phyloP scores from a whole-genome alignment of 176 grass and related monocot genomes.

The Aegilops tauschii region DNA sequence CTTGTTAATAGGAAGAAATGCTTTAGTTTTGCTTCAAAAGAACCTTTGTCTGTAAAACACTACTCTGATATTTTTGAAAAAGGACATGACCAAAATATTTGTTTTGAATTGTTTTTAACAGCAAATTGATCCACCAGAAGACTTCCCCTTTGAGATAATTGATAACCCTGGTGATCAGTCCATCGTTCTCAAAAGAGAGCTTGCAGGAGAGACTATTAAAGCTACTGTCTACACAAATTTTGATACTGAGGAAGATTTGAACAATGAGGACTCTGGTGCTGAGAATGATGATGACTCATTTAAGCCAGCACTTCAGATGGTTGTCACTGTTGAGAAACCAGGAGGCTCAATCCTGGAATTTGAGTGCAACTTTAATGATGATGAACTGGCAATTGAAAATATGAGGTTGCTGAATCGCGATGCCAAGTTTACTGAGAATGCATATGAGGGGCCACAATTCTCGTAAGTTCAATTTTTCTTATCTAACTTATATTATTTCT shows the following conservation, averaged over 20 bases:
- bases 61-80: not conserved
- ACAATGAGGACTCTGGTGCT: slow-evolving; percentile 41
- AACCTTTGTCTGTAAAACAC: not conserved
- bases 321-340: slow-evolving; percentile 65
- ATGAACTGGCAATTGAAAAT: slow-evolving; percentile 73
- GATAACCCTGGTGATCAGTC: slow-evolving; percentile 82
- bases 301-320: slow-evolving; percentile 64
- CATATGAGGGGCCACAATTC: slow-evolving; percentile 73
- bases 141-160: slow-evolving; percentile 81
- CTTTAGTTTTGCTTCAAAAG: slow-evolving; percentile 2
- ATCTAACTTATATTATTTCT: not conserved
- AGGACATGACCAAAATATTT: not conserved
- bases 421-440: slow-evolving; percentile 46
- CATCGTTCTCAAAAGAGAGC: slow-evolving; percentile 64
- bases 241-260: slow-evolving; percentile 46
- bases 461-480: slow-evolving; percentile 63
- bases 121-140: slow-evolving; percentile 68
- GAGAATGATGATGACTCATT: slow-evolving; percentile 37
- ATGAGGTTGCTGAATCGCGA: slow-evolving; percentile 55
- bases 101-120: slow-evolving; percentile 26
- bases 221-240: slow-evolving; percentile 70
- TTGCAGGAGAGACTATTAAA: slow-evolving; percentile 65
- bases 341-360: slow-evolving; percentile 70
- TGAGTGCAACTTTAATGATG: slow-evolving; percentile 72
- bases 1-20: not conserved